Conservation (phyloP, 2,329 filamentous ascomycete genomes). For the Xylaria sp. region DNA sequence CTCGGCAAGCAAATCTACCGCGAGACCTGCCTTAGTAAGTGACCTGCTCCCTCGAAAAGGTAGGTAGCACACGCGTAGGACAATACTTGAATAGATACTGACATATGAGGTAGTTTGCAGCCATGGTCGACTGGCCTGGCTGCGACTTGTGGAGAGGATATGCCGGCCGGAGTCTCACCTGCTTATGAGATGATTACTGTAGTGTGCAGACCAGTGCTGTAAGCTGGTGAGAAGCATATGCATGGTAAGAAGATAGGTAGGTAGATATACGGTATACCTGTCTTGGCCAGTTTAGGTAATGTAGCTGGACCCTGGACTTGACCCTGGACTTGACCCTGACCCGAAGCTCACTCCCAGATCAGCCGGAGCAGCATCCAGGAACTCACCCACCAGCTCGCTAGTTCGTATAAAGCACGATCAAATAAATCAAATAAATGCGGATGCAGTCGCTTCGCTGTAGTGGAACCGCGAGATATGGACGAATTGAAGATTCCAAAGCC, state of each 20-base stretch:
- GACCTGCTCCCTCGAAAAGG: not conserved
- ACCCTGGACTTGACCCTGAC: not conserved
- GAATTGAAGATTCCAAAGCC: not conserved
- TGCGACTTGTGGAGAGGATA: conserved; percentile 2
- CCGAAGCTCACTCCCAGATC: not conserved
- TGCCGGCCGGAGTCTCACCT: conserved; percentile 23
- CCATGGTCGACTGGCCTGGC: not conserved
- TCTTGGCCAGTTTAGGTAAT: conserved; percentile 15
- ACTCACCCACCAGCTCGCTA: not conserved
- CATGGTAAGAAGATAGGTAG: not conserved
- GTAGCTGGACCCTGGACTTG: conserved; percentile 16
- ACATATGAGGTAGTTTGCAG: too few relatives aligned
- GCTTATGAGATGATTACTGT: conserved; percentile 30
- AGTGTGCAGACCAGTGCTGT: conserved; percentile 5
- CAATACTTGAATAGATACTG: not conserved
- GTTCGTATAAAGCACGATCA: conserved; percentile 9
- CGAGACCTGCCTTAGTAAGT: not conserved
- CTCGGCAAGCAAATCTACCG: not conserved
- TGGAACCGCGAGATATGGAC: conserved; percentile 6
- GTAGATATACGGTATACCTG: not conserved
- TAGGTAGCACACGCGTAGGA: not conserved
- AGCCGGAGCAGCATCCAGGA: not conserved
- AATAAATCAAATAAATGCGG: not conserved
- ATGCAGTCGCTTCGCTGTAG: not conserved
- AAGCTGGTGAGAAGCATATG: conserved; percentile 6